Evolutionary conservation across 1,139 yeast genomes (phyloP), one percentile per base, ranked within the genome.

Genomic region (Blastobotrys capitulatus): DNA sequence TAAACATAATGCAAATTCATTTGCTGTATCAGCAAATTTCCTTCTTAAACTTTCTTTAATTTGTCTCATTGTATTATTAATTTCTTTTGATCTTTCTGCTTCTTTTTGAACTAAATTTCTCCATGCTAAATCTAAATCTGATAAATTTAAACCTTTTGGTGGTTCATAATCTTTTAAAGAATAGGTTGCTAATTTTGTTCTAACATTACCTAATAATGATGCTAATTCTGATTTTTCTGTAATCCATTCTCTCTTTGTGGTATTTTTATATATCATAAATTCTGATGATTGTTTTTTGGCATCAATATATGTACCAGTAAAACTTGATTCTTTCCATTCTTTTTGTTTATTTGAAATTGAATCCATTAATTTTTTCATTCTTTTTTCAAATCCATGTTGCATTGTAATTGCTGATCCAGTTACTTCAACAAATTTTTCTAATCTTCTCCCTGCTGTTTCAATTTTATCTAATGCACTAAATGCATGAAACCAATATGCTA

Each of bases 401-500:
- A 71, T 61, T 16, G 63, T 56, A 34, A 66, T 52, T 1, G 70
- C 67, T 1, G 71, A 63, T 26, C 61, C 58, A 38, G 70, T 65
- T 4, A 63, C 64, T 26, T 69, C 72, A 15, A 67, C 65, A 54
- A 71, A 71, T 57, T 63, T 62, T 49, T 69, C 73, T 12, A 71
- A 57, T 10, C 73, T 61, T 18, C 74, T 56, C 13, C 74, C 74
- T 6, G 75, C 74, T 3, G 71, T 67, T 48, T 70, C 73, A 47
- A 58, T 64, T 57, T 54, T 64, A 57, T 70, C 73, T 41, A 69
- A 55, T 1, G 68, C 70, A 6, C 71, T 66, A 51, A 83, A 71
- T 59, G 74, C 73, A 52, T 79, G 81, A 64, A 76, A 82, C 82
- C 85, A 80, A 59, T 82, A 80, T 25, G 83, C 75, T n/a, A 82